phyloP scores from a whole-genome alignment of 2,329 filamentous ascomycete genomes.

The Elsinoe ampelina region DNA sequence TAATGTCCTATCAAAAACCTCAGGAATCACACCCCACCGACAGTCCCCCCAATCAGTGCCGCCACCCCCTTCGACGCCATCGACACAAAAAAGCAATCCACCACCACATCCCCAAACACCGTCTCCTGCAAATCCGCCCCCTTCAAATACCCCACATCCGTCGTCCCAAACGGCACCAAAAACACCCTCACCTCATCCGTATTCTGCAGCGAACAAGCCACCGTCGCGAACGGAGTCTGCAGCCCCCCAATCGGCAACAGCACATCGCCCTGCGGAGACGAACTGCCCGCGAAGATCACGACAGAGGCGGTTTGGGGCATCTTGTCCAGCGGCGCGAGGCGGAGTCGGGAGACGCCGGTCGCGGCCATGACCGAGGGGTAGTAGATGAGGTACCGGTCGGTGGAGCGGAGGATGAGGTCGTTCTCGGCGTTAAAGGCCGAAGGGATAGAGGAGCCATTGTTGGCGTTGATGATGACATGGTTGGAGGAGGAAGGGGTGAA shows the following conservation, averaged over 20 bases:
- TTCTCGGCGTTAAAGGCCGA: not conserved
- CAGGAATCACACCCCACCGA: too few species aligned
- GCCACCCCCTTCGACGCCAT: not conserved
- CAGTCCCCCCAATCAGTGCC: not conserved
- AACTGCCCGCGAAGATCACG: not conserved
- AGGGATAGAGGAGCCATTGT: not conserved
- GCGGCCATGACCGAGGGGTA: not conserved
- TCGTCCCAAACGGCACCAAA: not conserved
- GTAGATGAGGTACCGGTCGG: not conserved
- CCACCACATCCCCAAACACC: not conserved
- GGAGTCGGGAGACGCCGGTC: not conserved
- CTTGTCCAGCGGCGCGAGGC: not conserved
- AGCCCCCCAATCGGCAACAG: not conserved
- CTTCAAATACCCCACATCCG: slow-evolving; percentile 1
- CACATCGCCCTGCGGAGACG: not conserved
- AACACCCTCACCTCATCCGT: not conserved
- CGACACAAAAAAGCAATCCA: not conserved
- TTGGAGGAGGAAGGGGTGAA: not conserved
- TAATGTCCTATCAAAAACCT: too few species aligned
- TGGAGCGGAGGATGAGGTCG: not conserved
- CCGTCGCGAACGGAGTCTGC: not conserved
- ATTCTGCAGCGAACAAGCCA: not conserved
- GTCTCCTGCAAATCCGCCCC: not conserved
- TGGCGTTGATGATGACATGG: not conserved
- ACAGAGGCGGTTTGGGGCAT: not conserved